phyloP scores from a whole-genome alignment of 768 basidiomycete species.

The Rhodocollybia butyracea region DNA sequence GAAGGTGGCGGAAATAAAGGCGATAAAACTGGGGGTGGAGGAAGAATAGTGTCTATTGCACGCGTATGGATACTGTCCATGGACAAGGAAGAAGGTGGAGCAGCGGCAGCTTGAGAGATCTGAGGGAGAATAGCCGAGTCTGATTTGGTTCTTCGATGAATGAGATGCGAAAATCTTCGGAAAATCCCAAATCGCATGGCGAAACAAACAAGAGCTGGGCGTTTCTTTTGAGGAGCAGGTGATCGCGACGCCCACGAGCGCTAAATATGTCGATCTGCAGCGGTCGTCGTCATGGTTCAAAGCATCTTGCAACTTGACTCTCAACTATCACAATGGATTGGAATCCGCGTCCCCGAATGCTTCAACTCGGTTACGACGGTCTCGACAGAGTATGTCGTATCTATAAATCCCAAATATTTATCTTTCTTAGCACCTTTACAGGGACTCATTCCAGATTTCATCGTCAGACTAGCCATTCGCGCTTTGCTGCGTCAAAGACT shows the following conservation, averaged over 20 bases:
- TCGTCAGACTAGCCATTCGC: slow-evolving; percentile 45
- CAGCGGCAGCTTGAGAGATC: not conserved
- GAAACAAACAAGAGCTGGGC: not conserved
- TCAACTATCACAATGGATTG: slow-evolving; percentile 2
- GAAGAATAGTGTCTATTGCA: not conserved
- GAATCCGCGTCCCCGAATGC: slow-evolving; percentile 18
- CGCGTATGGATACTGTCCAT: not conserved
- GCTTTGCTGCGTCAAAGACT: slow-evolving; percentile 50
- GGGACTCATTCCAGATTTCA: slow-evolving; percentile 62
- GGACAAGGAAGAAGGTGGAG: not conserved
- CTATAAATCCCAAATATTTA: not conserved
- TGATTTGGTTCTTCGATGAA: slow-evolving; percentile 7
- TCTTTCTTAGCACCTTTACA: slow-evolving; percentile 16
- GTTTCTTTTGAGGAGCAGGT: not conserved
- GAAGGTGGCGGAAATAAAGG: not conserved
- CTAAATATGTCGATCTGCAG: not conserved
- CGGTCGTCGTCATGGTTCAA: not conserved
- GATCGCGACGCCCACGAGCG: not conserved
- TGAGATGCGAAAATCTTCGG: slow-evolving; percentile 4
- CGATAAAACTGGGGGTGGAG: slow-evolving; percentile 4
- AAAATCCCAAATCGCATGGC: slow-evolving; percentile 3
- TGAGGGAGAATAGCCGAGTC: not conserved
- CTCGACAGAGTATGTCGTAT: slow-evolving; percentile 28
- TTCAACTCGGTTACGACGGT: slow-evolving; percentile 35
- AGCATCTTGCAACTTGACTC: not conserved